Evolutionary conservation across 2,329 filamentous ascomycete species (phyloP).

Genomic region (Chaetomiaceae sp.): DNA sequence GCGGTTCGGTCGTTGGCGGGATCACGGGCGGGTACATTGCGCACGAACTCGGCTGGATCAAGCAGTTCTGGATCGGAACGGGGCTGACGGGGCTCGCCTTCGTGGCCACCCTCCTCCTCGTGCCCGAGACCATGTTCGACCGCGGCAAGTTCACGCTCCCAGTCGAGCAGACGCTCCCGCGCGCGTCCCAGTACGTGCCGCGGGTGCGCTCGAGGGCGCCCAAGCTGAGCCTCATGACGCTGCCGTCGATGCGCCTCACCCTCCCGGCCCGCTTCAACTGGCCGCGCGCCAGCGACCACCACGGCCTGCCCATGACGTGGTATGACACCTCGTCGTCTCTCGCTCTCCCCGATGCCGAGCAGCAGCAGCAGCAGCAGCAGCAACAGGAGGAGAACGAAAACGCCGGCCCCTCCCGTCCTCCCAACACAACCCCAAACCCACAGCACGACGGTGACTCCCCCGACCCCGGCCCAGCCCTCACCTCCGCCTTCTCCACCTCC

Average conservation of each 20-base stretch:
- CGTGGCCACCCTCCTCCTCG: conserved; percentile 28
- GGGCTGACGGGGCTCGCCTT: conserved; percentile 28
- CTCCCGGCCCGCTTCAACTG: conserved; percentile 20
- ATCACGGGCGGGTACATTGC: conserved; percentile 35
- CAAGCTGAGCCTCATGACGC: conserved; percentile 17
- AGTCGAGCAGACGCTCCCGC: conserved; percentile 13
- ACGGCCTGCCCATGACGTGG: conserved; percentile 20
- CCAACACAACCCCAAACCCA: not conserved
- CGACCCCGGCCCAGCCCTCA: not conserved
- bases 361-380: no score
- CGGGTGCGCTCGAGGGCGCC: not conserved
- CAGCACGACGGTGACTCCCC: not conserved
- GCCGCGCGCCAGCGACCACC: not conserved
- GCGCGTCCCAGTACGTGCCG: conserved; percentile 10
- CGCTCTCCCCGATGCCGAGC: conserved; percentile 6
- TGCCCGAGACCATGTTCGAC: conserved; percentile 34
- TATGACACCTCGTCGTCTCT: conserved; percentile 16
- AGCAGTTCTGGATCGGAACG: conserved; percentile 31
- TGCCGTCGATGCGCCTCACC: conserved; percentile 23
- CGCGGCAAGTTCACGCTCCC: conserved; percentile 19
- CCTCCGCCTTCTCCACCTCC: not conserved
- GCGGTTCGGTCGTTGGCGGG: conserved; percentile 32
- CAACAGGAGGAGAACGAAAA: no score
- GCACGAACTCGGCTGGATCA: conserved; percentile 30
- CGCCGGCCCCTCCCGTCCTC: no score